These are phyloP conservation scores for Boletellus sp. DNA, from an alignment of 1,284 basidiomycete genomes.

Conservation along the genomic window DNA sequence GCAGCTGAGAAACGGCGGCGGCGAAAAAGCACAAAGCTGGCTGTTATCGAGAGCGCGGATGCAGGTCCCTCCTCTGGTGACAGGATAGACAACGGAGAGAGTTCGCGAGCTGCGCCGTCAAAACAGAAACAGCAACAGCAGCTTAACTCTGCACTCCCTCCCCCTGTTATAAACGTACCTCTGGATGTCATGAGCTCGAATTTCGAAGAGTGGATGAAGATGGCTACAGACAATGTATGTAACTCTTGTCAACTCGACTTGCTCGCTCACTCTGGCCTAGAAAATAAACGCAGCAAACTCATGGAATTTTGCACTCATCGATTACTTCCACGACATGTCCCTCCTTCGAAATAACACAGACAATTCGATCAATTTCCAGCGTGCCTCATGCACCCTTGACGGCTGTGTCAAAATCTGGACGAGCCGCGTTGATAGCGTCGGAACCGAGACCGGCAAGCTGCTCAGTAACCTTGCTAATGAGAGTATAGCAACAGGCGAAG, in stretches of 20 bases:
- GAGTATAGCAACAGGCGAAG: conserved; percentile 52
- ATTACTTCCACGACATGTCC: conserved; percentile 99
- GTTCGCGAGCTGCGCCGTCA: conserved; percentile 38
- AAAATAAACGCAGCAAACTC: conserved; percentile 99
- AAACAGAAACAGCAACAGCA: conserved; percentile 64
- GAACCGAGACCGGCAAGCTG: conserved; percentile 95
- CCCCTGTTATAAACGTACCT: conserved; percentile 56
- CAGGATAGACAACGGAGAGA: conserved; percentile 39
- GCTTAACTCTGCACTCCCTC: conserved; percentile 56
- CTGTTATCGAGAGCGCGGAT: conserved; percentile 48
- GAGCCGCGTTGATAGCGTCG: conserved; percentile 94
- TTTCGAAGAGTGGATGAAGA: conserved; percentile 99
- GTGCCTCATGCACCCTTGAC: conserved; percentile 95
- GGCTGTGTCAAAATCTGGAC: conserved; percentile 99
- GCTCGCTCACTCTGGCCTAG: conserved; percentile 41
- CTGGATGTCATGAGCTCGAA: conserved; percentile 84
- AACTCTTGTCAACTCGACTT: background rate
- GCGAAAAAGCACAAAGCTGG: conserved; percentile 67
- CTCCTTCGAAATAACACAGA: conserved; percentile 88
- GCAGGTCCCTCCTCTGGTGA: conserved; percentile 50
- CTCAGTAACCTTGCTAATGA: conserved; percentile 86
- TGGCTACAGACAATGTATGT: conserved; percentile 96
- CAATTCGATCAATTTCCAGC: conserved; percentile 98
- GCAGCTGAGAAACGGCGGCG: conserved; percentile 73
- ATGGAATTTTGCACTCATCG: conserved; percentile 97